phyloP scores from a whole-genome alignment of 108 stramenopile species.

The Fragilaria radians region DNA sequence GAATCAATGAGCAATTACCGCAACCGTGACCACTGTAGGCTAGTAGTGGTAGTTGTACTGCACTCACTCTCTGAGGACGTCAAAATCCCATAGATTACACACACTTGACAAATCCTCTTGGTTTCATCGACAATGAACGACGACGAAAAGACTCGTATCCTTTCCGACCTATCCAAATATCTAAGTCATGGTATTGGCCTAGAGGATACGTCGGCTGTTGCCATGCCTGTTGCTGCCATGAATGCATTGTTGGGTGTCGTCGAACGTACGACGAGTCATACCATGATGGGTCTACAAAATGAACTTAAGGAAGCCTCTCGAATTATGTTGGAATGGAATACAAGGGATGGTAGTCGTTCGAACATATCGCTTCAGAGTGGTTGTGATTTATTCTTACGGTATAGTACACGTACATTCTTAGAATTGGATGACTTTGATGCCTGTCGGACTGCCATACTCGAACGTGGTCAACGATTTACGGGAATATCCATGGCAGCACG shows the following conservation, averaged over 20 bases:
- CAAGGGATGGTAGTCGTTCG: slow-evolving; percentile 31
- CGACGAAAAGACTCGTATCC: background rate
- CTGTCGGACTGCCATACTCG: slow-evolving; percentile 70
- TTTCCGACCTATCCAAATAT: background rate
- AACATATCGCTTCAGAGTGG: slow-evolving; percentile 68
- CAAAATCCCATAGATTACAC: too few species aligned
- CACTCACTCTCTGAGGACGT: too few species aligned
- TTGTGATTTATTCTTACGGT: slow-evolving; percentile 78
- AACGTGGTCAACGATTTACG: slow-evolving; percentile 89
- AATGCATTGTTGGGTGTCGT: slow-evolving; percentile 80
- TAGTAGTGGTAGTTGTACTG: too few species aligned
- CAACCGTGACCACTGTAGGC: too few species aligned
- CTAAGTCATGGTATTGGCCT: background rate
- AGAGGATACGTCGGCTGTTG: slow-evolving; percentile 49
- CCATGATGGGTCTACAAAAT: slow-evolving; percentile 86
- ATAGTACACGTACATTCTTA: slow-evolving; percentile 86
- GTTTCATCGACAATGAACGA: too few species aligned
- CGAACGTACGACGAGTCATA: slow-evolving; percentile 58
- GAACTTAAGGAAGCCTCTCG: slow-evolving; percentile 65
- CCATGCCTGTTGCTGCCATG: slow-evolving; percentile 86
- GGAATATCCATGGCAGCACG: slow-evolving; percentile 78
- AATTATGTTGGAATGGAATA: slow-evolving; percentile 52
- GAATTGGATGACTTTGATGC: slow-evolving; percentile 70
- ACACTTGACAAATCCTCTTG: too few species aligned
- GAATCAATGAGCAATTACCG: too few species aligned